phyloP scores from a whole-genome alignment of 352 stramenopile genomes.

The Phytophthora citrophthora region DNA sequence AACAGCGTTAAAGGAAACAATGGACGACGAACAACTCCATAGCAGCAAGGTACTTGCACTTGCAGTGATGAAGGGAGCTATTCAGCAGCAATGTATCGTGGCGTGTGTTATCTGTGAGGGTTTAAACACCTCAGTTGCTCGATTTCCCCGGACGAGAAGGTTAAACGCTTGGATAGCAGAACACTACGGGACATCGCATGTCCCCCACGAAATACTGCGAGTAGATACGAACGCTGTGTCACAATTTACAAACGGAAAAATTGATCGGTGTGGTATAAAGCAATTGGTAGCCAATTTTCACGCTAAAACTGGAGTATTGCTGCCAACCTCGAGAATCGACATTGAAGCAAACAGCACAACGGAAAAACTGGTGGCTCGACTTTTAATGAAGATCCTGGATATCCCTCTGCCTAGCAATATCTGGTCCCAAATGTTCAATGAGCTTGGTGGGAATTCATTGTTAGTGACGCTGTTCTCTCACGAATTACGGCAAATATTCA shows the following conservation, averaged over 20 bases:
- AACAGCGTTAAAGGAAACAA: conserved; percentile 13
- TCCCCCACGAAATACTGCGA: conserved; percentile 30
- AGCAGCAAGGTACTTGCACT: conserved; percentile 29
- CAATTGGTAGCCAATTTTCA: conserved; percentile 8
- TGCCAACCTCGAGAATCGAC: background rate
- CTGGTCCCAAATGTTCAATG: conserved; percentile 34
- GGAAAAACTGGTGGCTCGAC: conserved; percentile 4
- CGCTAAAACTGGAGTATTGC: background rate
- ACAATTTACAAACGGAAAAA: conserved; percentile 50
- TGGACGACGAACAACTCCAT: background rate
- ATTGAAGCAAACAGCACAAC: background rate
- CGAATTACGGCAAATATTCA: conserved; percentile 40
- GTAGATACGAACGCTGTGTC: conserved; percentile 22
- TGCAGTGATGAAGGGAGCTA: conserved; percentile 11
- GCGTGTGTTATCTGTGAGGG: conserved; percentile 27
- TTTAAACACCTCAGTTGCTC: background rate
- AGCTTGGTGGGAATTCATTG: conserved; percentile 63
- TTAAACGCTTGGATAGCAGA: conserved; percentile 41
- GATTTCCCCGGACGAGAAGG: conserved; percentile 15
- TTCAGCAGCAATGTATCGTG: conserved; percentile 29
- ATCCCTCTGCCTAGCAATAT: conserved; percentile 4
- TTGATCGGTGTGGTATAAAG: conserved; percentile 36
- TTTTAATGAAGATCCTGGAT: conserved; percentile 22
- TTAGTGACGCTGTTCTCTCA: conserved; percentile 54
- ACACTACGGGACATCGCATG: conserved; percentile 36